Conservation (phyloP, 164 flowering plant genomes). For the Tetracentron sinense region DNA sequence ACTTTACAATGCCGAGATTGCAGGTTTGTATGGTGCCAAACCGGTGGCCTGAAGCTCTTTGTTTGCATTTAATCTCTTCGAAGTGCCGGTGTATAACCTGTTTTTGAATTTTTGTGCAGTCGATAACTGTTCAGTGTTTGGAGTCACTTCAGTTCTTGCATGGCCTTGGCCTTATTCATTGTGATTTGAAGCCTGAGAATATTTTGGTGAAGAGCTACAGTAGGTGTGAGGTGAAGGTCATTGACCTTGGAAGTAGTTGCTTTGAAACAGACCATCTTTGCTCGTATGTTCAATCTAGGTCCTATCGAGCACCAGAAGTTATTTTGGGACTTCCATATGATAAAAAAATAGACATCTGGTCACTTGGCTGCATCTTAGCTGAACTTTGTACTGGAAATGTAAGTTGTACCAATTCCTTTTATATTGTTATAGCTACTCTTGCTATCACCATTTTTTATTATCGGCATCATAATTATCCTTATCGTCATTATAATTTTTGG, state of each 20-base stretch:
- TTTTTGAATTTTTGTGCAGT: conserved; percentile 54
- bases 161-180: conserved; percentile 95
- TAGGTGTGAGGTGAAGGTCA: conserved; percentile 97
- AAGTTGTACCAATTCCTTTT: conserved; percentile 27
- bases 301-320: conserved; percentile 99
- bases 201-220: conserved; percentile 98
- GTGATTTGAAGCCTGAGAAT: conserved; percentile 98
- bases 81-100: conserved; percentile 13
- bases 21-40: conserved; percentile 54
- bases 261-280: conserved; percentile 99
- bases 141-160: conserved; percentile 95
- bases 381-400: conserved; percentile 99
- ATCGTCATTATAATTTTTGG: not conserved
- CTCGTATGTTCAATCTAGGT: conserved; percentile 97
- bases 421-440: not conserved
- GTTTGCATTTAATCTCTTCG: not conserved
- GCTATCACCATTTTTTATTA: not conserved
- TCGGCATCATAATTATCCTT: not conserved
- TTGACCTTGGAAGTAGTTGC: conserved; percentile 99
- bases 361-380: conserved; percentile 98
- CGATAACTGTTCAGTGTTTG: conserved; percentile 93
- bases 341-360: conserved; percentile 96
- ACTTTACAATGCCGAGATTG: conserved; percentile 97
- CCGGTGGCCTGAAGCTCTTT: not conserved
- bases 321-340: conserved; percentile 93